Evolutionary conservation across 257 asterid genomes (phyloP).

Genomic region (Paulownia fortunei): DNA sequence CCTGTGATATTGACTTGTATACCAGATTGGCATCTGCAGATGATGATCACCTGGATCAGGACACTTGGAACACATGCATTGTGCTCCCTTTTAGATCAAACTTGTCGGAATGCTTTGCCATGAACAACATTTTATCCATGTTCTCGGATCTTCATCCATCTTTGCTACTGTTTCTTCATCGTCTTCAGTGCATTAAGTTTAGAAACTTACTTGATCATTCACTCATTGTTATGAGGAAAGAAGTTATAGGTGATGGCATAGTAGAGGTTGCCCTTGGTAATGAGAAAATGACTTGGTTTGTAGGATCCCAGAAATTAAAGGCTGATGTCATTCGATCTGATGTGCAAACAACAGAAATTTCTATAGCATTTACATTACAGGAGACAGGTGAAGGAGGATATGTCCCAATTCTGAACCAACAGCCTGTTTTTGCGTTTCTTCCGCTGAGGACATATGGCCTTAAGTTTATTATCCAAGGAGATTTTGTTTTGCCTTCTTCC

Average conservation of each 20-base stretch:
- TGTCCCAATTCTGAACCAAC: slow-evolving; percentile 71
- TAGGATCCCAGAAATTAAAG: slow-evolving; percentile 69
- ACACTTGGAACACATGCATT: slow-evolving; percentile 87
- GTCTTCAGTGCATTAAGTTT: slow-evolving; percentile 80
- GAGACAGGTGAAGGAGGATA: slow-evolving; percentile 64
- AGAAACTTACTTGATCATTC: slow-evolving; percentile 72
- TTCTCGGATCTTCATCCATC: slow-evolving; percentile 94
- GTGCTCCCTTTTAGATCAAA: slow-evolving; percentile 84
- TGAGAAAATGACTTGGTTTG: slow-evolving; percentile 88
- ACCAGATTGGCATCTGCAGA: slow-evolving; percentile 60
- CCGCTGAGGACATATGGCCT: slow-evolving; percentile 96
- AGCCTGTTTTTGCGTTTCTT: slow-evolving; percentile 97
- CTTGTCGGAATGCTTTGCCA: slow-evolving; percentile 51
- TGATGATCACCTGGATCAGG: slow-evolving; percentile 41
- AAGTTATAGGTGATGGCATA: slow-evolving; percentile 76
- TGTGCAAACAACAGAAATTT: slow-evolving; percentile 75
- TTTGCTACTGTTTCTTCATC: slow-evolving; percentile 85
- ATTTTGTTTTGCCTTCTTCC: slow-evolving; percentile 95
- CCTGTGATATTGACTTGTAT: slow-evolving; percentile 72
- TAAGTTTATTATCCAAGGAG: slow-evolving; percentile 94
- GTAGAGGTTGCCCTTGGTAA: slow-evolving; percentile 73
- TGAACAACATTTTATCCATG: slow-evolving; percentile 79
- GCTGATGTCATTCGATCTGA: slow-evolving; percentile 66
- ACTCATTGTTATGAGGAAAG: slow-evolving; percentile 76
- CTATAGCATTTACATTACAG: slow-evolving; percentile 82